These are phyloP conservation scores for barrel medic (Medicago truncatula) DNA, from an alignment of 306 rosid species.

Conservation along the genomic window DNA sequence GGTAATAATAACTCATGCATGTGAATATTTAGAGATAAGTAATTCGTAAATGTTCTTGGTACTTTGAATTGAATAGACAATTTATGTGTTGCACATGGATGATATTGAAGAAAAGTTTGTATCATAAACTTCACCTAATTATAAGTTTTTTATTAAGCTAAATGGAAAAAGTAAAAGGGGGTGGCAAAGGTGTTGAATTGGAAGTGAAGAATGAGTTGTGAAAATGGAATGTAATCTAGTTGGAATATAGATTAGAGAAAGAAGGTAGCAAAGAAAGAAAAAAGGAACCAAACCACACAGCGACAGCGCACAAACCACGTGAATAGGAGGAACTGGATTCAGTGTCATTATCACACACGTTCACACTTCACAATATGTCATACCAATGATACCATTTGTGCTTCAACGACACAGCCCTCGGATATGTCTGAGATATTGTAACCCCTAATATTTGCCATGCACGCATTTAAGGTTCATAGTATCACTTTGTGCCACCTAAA, in stretches of 20 bases:
- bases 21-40: too few relatives aligned
- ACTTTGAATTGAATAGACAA: too few relatives aligned
- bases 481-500: constrained; percentile 17
- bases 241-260: constrained; percentile 18
- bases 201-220: not conserved
- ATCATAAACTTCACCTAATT: too few relatives aligned
- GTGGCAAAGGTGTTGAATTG: too few relatives aligned
- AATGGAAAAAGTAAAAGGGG: too few relatives aligned
- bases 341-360: constrained; percentile 40
- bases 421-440: not conserved
- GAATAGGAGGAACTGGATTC: constrained; percentile 38
- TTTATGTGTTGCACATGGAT: too few relatives aligned
- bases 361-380: constrained; percentile 43
- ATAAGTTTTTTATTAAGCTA: too few relatives aligned
- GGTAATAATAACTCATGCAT: too few relatives aligned
- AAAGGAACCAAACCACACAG: constrained; percentile 28
- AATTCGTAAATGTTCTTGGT: too few relatives aligned
- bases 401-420: constrained; percentile 23
- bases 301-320: constrained; percentile 46
- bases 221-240: constrained; percentile 30
- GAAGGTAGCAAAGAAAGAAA: constrained; percentile 6
- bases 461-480: not conserved
- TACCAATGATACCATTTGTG: constrained; percentile 19
- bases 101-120: too few relatives aligned
- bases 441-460: constrained; percentile 11